Base-by-base conservation (phyloP, 139 green algal genomes). In the Picochlorum sp. region DNA sequence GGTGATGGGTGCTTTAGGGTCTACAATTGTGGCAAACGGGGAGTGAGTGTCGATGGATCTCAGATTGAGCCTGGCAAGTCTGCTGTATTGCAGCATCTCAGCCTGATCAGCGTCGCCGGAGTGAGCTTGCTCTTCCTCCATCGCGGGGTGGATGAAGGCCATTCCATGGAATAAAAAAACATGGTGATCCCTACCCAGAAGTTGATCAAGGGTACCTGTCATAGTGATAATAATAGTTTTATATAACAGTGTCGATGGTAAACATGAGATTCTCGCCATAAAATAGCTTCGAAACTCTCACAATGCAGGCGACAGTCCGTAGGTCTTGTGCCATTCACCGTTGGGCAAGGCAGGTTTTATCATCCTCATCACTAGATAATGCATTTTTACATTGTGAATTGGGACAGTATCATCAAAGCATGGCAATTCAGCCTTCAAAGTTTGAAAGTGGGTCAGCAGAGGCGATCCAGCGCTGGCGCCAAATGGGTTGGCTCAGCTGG, bases 1-100 rank as follows among this genome's bases (percentile, higher is more conserved):
- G 72, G 67, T 23, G 79, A 84, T 23, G 78, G 77, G 14, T 72
- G 83, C 45, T 88, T 84, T 57, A 64, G 68, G 63, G 73, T 91
- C 58, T 28, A 67, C 32, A 68, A 67, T 72, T 51, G 47, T 16
- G 80, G 80, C 9, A 68, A 70, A 13, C 52, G 73, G 15, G 4
- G 9, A 2, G 34, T 83, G 57, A 23, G 20, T 8, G 77, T 83
- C 10, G 78, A 83, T 54, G 77, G 77, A 16, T 9, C 4, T 13
- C 45, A 66, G 57, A 55, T 85, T 45, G 15, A 54, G 14, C 58
- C 20, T 3, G 73, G 72, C 1, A 6, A 65, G 20, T 45, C 47
- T 4, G 57, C 57, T 23, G 11, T 23, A 37, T 57, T 85, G 69
- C 67, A 59, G 16, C 78, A 77, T 50, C 61, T 85, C 24, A 84